Conservation (phyloP, 2,329 filamentous ascomycete genomes). For the Aotearoamyces nothofagi region DNA sequence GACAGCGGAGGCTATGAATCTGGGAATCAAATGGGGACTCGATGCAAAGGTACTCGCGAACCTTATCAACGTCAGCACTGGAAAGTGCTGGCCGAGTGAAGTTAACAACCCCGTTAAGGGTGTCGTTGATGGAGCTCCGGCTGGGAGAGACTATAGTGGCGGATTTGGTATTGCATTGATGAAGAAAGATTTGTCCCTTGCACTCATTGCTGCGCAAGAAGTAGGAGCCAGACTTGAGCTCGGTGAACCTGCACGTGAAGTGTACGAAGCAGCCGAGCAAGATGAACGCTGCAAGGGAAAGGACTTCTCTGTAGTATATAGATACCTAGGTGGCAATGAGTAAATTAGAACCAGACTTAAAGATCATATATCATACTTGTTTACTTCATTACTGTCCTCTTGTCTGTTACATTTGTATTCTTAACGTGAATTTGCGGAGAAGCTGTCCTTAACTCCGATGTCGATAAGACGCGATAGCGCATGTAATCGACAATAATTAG, state of each 20-base stretch:
- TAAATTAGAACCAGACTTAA: slow-evolving; percentile 1
- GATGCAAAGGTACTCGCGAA: slow-evolving; percentile 42
- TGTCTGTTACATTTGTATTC: background rate
- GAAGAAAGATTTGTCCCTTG: slow-evolving; percentile 65
- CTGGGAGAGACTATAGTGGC: slow-evolving; percentile 59
- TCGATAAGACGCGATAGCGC: too few relatives aligned
- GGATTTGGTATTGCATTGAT: slow-evolving; percentile 68
- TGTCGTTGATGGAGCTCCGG: slow-evolving; percentile 62
- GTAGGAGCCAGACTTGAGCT: slow-evolving; percentile 51
- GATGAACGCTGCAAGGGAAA: slow-evolving; percentile 47
- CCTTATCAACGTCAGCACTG: slow-evolving; percentile 86
- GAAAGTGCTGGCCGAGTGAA: slow-evolving; percentile 91
- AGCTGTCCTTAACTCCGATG: too few relatives aligned
- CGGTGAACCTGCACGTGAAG: slow-evolving; percentile 42
- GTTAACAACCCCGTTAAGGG: slow-evolving; percentile 89
- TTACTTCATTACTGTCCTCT: background rate
- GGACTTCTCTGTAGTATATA: slow-evolving; percentile 73
- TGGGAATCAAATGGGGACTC: slow-evolving; percentile 45
- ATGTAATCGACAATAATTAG: too few relatives aligned
- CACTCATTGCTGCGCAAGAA: slow-evolving; percentile 55
- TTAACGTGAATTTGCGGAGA: too few relatives aligned
- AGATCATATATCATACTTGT: background rate
- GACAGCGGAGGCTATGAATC: slow-evolving; percentile 50
- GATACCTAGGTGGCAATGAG: slow-evolving; percentile 46
- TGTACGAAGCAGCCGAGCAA: slow-evolving; percentile 53